Base-by-base conservation (phyloP, 2,329 filamentous ascomycete species). In the Colletotrichum paranaense region DNA sequence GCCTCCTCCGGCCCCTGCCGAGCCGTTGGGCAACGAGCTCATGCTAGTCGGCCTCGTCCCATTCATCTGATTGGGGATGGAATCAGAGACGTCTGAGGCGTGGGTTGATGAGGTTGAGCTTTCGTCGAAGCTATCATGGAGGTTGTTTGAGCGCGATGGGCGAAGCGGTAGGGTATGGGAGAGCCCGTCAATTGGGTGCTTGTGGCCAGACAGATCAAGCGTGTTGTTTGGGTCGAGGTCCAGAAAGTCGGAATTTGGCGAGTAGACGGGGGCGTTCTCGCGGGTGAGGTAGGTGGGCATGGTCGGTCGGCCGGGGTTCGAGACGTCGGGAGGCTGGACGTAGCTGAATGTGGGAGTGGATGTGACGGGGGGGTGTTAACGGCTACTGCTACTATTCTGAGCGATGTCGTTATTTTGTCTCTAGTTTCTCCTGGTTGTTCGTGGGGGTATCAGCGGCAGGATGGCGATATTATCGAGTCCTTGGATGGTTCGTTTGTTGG, bases 241-340 rank as follows among this genome's bases (percentile, higher is more conserved):
- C 75, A 87, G 80, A 70, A 87, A 80, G 75, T 85, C 84, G 72
- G 82, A 78, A 78, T 84, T 81, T 72, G 81, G 82, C 69, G 81
- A 82, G 78, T 84, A 84, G 76, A 83, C 81, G 76, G 81, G 82
- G 76, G 82, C 81, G 80, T 80, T 83, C 74, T 85, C 82, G 81
- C 88, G 83, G 79, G 84, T 83, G 76, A 89, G 79, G 80, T 88
- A 89, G 76, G 87, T 88, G 83, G 88, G 88, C 88, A 90, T 90
- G 66, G 65, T 76, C 66, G 72, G 49, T 73, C 60, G 63, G 62
- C 57, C 38, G 57, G 62, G 57, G 72, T 49, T 67, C 57, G 56
- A 73, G 71, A 57, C 71, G 71, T 72, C 67, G 67, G 49, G 67
- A 66, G 49, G 56, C 16, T 49, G 32, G 35, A 71, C 24, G 57